Base-by-base conservation (phyloP, 345 rosid genomes). In the Eucalyptus sp. region DNA sequence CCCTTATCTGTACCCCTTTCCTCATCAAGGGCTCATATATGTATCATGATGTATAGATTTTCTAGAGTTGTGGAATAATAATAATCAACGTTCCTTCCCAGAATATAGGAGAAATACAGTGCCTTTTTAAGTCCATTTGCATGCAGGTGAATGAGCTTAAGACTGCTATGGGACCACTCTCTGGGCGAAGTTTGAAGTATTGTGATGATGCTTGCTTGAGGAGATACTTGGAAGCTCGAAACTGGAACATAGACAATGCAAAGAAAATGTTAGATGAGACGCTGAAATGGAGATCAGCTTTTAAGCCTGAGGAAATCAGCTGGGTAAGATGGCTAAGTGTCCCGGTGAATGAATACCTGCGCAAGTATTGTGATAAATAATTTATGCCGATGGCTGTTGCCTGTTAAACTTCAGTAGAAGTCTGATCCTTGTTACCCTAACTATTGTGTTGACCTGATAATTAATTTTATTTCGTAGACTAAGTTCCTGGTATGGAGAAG, bases 161-260 rank as follows among this genome's bases (percentile, higher is more conserved):
- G 92, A 56, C 89, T 91, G 95, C 91, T 20, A 81, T 96, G 46
- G 98, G 95, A 86, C 92, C 94, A 83, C 91, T 96, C 15, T 94
- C 97, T 51, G 97, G 92, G 68, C 92, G 92, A 58, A 91, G 88
- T 86, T 93, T 86, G 56, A 88, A 91, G 17, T 97, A 90, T 60
- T 96, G 98, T 89, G 91, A 94, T 46, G 98, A 97, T 91, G 91
- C 97, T 7, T 97, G 99, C 94, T 89, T 97, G 50, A 94, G 90
- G 97, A 95, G 98, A 90, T 97, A 96, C 89, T 88, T 97, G 88
- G 99, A 96, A 92, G 98, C 99, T 91, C 93, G 98, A 86, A 95
- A 90, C 86, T 96, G 98, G 99, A 95, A 96, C 88, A 91, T 94
- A 5, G 95, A 94, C 87, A 96, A 95, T 89, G 93, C 98, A 49